Evolutionary conservation across 2,329 filamentous ascomycete genomes (phyloP), one percentile per base, ranked within the genome.

Genomic region (Biscogniauxia marginata): DNA sequence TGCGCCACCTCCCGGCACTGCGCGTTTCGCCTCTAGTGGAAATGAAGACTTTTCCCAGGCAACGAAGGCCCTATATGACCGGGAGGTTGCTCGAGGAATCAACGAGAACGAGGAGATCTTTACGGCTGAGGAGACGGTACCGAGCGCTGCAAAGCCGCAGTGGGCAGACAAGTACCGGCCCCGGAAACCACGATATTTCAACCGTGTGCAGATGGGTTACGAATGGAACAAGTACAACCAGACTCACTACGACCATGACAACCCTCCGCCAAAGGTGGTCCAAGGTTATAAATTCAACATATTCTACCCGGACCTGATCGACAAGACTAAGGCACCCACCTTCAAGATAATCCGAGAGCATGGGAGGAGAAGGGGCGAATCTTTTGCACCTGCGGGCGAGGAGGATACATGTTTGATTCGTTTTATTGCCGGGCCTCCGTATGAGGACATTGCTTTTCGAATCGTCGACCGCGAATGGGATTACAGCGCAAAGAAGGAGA

Each of bases 201-300:
- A 98, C 71, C 88, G 95, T 44, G 93, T 98, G 48, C 93, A 96
- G 74, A 97, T 97, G 90, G 95, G 95, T 52, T 99, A 98, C 73
- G 95, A 99, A 74, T 99, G 95, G 95, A 99, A 99, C 80, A 99
- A 99, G 75, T 99, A 99, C 82, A 99, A 99, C 70, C 95, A 99
- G 76, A 99, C 95, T 11, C 95, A 99, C 75, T 99, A 99, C 76
- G 95, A 98, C 73, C 91, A 97, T 73, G 93, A 98, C 71, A 97
- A 98, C 68, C 95, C 95, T 2, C 95, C 95, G 1, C 95, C 95
- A 22, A 97, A 96, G 75, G 93, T 99, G 6, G 95, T 99, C 9
- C 95, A 99, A 73, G 95, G 95, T 55, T 99, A 99, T 81, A 97
- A 96, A 73, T 99, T 99, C 82, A 98, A 99, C 76, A 93, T 99